A percentile compares a stretch with the other conserved stretches of the same genome.
phyloP scores from a whole-genome alignment of 2,329 filamentous ascomycete genomes.

The Ceratocystis colombiana region DNA sequence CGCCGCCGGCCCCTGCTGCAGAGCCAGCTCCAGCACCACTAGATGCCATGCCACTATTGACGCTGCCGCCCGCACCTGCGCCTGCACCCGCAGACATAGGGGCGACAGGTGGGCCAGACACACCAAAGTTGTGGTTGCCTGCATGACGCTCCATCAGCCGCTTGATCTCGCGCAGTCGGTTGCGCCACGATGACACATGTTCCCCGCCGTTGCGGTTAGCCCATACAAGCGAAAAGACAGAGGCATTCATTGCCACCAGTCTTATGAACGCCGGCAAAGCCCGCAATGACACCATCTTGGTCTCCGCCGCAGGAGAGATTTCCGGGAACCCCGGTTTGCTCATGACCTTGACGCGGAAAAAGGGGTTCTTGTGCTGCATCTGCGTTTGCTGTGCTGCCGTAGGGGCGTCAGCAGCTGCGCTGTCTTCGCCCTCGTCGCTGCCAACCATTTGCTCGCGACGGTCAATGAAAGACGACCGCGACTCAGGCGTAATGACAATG shows the following conservation, averaged over 20 bases:
- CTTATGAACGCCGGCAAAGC: conserved; percentile 79
- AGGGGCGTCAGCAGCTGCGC: not conserved
- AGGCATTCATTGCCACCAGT: conserved; percentile 82
- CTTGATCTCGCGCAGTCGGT: conserved; percentile 74
- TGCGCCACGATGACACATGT: conserved; percentile 81
- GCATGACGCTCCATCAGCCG: conserved; percentile 62
- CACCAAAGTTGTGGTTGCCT: conserved; percentile 35
- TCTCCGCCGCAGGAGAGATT: conserved; percentile 78
- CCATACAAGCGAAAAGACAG: conserved; percentile 91
- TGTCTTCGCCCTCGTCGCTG: not conserved
- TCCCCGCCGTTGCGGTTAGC: conserved; percentile 64
- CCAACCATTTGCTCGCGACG: conserved; percentile 39
- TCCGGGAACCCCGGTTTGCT: conserved; percentile 82
- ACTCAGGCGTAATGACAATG: conserved; percentile 87
- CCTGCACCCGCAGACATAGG: conserved; percentile 21
- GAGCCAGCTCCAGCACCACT: conserved; percentile 27
- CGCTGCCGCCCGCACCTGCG: conserved; percentile 31
- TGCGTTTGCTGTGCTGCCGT: not conserved
- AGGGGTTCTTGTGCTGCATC: conserved; percentile 39
- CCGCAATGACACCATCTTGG: conserved; percentile 76
- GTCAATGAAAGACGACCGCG: conserved; percentile 63
- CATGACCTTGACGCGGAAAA: conserved; percentile 84
- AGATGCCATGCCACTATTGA: conserved; percentile 29
- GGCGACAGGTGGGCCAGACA: conserved; percentile 31
- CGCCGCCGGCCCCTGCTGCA: conserved; percentile 27